A percentile compares a stretch with the other conserved stretches of the same genome.
These are phyloP conservation scores for Hebeloma cylindrosporum DNA, from an alignment of 768 basidiomycete species.

Conservation along the genomic window DNA sequence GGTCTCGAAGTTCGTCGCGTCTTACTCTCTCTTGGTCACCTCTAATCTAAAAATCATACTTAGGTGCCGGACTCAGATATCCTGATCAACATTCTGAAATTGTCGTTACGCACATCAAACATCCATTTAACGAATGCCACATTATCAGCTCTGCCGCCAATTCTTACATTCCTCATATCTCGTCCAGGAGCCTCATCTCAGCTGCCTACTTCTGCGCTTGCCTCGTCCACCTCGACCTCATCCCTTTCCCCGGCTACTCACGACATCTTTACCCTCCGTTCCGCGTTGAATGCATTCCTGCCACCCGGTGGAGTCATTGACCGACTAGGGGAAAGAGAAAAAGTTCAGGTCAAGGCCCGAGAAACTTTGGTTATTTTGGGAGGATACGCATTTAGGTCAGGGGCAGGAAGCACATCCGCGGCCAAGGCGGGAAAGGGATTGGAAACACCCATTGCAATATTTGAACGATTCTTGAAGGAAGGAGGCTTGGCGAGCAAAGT, in stretches of 20 bases:
- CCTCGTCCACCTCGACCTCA: slow-evolving; percentile 38
- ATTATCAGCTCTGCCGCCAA: slow-evolving; percentile 63
- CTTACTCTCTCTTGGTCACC: neutral
- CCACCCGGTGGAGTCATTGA: slow-evolving; percentile 79
- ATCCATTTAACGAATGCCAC: slow-evolving; percentile 80
- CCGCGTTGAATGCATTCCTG: slow-evolving; percentile 65
- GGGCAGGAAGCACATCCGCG: slow-evolving; percentile 42
- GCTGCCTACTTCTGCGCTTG: slow-evolving; percentile 38
- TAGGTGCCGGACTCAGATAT: slow-evolving; percentile 75
- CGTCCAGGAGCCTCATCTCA: slow-evolving; percentile 31
- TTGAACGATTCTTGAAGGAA: slow-evolving; percentile 74
- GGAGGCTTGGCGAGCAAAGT: slow-evolving; percentile 77
- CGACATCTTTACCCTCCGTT: slow-evolving; percentile 63
- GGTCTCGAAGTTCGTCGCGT: slow-evolving; percentile 57
- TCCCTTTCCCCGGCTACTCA: slow-evolving; percentile 42
- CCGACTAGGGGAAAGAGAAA: slow-evolving; percentile 81
- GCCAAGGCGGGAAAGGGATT: slow-evolving; percentile 58
- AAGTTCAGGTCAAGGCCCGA: slow-evolving; percentile 68
- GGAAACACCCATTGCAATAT: slow-evolving; percentile 67
- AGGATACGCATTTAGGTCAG: slow-evolving; percentile 65
- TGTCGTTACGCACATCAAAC: slow-evolving; percentile 77
- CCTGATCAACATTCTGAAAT: slow-evolving; percentile 67
- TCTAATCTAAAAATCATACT: slow-evolving; percentile 4
- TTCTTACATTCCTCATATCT: slow-evolving; percentile 62
- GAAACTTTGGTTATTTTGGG: slow-evolving; percentile 76